Evolutionary conservation across 352 stramenopile species (phyloP).

Genomic region (Phytophthora hybrid): DNA sequence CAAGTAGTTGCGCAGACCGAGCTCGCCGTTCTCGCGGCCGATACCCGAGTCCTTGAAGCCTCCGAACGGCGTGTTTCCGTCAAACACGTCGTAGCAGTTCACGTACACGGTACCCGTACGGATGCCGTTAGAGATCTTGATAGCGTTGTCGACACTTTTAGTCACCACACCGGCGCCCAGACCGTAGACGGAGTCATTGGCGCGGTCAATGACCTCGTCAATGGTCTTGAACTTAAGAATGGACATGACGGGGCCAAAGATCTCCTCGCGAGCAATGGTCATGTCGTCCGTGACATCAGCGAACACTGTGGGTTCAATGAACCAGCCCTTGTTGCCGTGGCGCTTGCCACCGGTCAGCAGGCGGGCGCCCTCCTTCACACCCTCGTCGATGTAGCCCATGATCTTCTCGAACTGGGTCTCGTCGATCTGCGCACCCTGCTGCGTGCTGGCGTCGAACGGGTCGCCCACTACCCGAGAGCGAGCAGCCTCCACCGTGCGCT

Average conservation of each 20-base stretch:
- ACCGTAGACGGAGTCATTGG: conserved; percentile 90
- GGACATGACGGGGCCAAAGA: conserved; percentile 32
- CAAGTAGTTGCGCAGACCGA: conserved; percentile 81
- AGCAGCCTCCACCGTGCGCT: conserved; percentile 58
- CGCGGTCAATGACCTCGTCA: conserved; percentile 87
- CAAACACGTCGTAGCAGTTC: conserved; percentile 94
- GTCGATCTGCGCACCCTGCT: conserved; percentile 76
- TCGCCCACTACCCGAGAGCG: conserved; percentile 64
- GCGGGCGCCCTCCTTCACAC: conserved; percentile 83
- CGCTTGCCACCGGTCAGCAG: conserved; percentile 85
- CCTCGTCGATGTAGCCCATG: conserved; percentile 83
- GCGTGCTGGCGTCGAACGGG: conserved; percentile 48
- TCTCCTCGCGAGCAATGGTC: conserved; percentile 92
- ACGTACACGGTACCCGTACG: conserved; percentile 94
- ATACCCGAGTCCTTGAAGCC: conserved; percentile 90
- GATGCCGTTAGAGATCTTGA: conserved; percentile 90
- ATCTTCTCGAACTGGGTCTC: conserved; percentile 84
- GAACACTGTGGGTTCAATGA: conserved; percentile 95
- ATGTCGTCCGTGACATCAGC: conserved; percentile 83
- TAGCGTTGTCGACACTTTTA: conserved; percentile 82
- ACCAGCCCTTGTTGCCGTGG: conserved; percentile 80
- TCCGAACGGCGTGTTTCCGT: conserved; percentile 86
- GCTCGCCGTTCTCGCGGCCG: conserved; percentile 82
- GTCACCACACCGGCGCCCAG: conserved; percentile 92
- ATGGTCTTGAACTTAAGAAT: conserved; percentile 27